Evolutionary conservation across 2,329 filamentous ascomycete genomes (phyloP).

Genomic region (Tothia fuscella): DNA sequence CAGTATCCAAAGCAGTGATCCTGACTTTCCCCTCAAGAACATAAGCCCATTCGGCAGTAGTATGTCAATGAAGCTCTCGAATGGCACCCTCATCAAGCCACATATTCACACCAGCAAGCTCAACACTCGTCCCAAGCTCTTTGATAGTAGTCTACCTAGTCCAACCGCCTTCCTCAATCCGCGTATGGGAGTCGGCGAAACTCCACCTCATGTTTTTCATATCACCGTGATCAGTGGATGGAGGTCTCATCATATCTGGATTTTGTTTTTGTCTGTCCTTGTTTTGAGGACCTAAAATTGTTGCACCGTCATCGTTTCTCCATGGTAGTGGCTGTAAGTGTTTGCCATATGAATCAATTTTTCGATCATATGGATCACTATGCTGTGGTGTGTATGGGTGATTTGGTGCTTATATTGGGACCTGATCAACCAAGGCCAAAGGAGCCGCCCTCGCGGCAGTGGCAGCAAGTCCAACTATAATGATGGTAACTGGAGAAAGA

Average conservation of each 20-base stretch:
- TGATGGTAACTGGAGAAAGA: too few species aligned
- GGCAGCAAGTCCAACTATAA: too few species aligned
- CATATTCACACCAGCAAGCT: constrained; percentile 70
- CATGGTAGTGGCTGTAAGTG: constrained; percentile 51
- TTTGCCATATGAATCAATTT: constrained; percentile 48
- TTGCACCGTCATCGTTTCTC: constrained; percentile 45
- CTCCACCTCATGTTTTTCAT: constrained; percentile 61
- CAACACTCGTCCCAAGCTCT: constrained; percentile 52
- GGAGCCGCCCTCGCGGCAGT: too few species aligned
- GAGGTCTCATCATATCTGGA: constrained; percentile 59
- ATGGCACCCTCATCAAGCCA: constrained; percentile 60
- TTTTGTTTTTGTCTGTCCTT: constrained; percentile 54
- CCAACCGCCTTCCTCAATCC: constrained; percentile 57
- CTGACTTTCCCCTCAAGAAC: constrained; percentile 59
- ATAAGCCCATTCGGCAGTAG: constrained; percentile 68
- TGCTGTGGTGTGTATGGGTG: constrained; percentile 48
- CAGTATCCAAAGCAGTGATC: constrained; percentile 60
- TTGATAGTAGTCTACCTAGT: constrained; percentile 59
- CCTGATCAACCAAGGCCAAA: too few species aligned
- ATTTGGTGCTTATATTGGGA: constrained; percentile 14
- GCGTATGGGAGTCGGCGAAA: constrained; percentile 34
- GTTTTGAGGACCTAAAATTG: constrained; percentile 60
- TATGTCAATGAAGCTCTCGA: constrained; percentile 71
- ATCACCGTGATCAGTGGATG: constrained; percentile 59
- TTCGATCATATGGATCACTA: constrained; percentile 49